Percentiles rank a stretch among this genome's conserved stretches.
Conservation (phyloP, 768 basidiomycete species). For the Rhizopogon sp. region DNA sequence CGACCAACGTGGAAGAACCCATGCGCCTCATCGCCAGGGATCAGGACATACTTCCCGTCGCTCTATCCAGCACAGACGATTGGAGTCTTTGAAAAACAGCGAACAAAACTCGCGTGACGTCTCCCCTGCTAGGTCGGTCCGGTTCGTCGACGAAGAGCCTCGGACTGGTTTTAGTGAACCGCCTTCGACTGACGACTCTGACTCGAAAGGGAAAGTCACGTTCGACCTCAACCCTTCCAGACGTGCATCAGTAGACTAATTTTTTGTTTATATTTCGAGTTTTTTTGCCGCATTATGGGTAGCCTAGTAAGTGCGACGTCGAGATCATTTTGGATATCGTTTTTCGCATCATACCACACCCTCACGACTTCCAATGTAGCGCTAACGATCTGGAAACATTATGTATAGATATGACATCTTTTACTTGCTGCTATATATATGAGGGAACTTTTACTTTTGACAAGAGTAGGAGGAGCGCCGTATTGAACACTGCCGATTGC, state of each 20-base stretch:
- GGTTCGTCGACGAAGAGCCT: conserved; percentile 39
- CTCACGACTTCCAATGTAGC: not conserved
- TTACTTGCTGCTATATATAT: not conserved
- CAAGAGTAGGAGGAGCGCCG: no score
- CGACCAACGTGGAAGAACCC: conserved; percentile 20
- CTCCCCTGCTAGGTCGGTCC: conserved; percentile 44
- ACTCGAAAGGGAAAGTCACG: conserved; percentile 9
- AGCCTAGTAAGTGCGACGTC: not conserved
- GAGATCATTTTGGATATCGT: not conserved
- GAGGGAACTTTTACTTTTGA: not conserved
- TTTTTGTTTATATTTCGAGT: not conserved
- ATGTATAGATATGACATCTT: not conserved
- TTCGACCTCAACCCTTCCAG: conserved; percentile 16
- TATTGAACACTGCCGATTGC: no score
- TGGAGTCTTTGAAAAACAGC: conserved; percentile 21
- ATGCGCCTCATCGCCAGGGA: conserved; percentile 8
- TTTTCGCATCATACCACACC: not conserved
- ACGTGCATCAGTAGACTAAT: not conserved
- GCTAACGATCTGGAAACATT: not conserved
- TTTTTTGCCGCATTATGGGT: not conserved
- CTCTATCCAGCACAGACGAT: conserved; percentile 23
- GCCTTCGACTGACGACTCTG: conserved; percentile 9
- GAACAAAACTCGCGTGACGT: conserved; percentile 28
- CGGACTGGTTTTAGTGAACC: conserved; percentile 11
- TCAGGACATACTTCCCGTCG: conserved; percentile 10